Base-by-base conservation (phyloP, 2,329 filamentous ascomycete species). In the Akanthomyces uredinophilus region DNA sequence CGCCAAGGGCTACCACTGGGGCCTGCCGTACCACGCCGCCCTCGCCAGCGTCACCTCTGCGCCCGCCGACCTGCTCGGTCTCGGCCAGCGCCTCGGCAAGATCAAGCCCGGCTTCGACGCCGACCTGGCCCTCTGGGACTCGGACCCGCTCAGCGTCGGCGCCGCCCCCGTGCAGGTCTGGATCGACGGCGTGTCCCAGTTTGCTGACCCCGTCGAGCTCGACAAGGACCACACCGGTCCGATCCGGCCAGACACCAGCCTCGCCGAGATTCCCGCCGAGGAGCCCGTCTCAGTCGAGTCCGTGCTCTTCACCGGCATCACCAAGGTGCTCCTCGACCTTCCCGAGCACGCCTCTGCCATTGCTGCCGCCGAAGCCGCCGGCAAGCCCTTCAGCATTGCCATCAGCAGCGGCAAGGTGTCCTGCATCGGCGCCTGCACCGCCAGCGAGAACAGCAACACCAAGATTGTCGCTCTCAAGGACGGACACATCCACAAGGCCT, bases 101-200 rank as follows among this genome's bases (percentile, higher is more conserved):
- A 72, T 87, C 60, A 86, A 86, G 74, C 77, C 82, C 3, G 84
- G 85, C 0, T 87, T 81, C 53, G 85, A 87, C 63, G 85, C 83
- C 50, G 85, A 87, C 63, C 68, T 87, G 35, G 84, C 82, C 13
- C 78, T 87, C 10, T 87, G 85, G 85, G 84, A 87, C 66, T 84
- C 81, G 47, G 84, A 87, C 64, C 85, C 85, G 35, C 73, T 87
- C 2, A 83, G 81, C 47, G 79, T 86, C 0, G 85, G 85, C 1
- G 84, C 85, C 1, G 73, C 83, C 0, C 84, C 85, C 0, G 77
- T 83, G 0, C 84, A 87, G 70, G 83, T 87, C 1, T 87, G 83
- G 82, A 87, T 87, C 62, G 85, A 87, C 61, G 85, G 85, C 4
- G 80, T 75, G 10, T 75, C 81, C 2, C 86, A 89, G 67, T 84